A percentile compares a stretch with the other conserved stretches of the same genome.
Evolutionary conservation across 345 rosid species (phyloP).

Genomic region (Diplotaxis tenuifolia): DNA sequence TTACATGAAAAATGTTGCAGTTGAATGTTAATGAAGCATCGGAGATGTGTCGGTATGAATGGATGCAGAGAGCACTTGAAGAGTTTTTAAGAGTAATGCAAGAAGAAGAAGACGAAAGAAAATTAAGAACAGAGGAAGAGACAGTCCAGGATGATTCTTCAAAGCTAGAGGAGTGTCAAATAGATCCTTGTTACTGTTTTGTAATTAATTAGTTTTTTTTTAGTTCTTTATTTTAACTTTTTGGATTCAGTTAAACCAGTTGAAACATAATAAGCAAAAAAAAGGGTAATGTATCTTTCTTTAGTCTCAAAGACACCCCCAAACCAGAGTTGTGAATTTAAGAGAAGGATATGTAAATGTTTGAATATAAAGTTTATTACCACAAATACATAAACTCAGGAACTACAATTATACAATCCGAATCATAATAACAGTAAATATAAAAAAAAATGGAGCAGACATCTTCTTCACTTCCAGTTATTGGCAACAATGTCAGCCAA

Average conservation of each 20-base stretch:
- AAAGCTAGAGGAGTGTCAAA: constrained; percentile 22
- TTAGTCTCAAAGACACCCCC: constrained; percentile 5
- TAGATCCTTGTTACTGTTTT: constrained; percentile 34
- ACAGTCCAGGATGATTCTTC: constrained; percentile 33
- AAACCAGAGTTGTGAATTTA: neutral
- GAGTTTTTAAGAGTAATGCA: constrained; percentile 43
- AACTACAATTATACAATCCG: constrained; percentile 36
- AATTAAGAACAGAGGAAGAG: constrained; percentile 34
- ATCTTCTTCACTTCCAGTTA: constrained; percentile 64
- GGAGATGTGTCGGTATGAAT: constrained; percentile 68
- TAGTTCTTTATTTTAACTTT: neutral
- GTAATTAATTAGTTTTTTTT: constrained; percentile 24
- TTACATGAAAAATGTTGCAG: constrained; percentile 37
- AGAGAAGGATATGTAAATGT: constrained; percentile 16
- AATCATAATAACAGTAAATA: constrained; percentile 20
- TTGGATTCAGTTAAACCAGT: constrained; percentile 19
- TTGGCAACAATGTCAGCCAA: constrained; percentile 94
- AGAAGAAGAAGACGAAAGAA: constrained; percentile 14
- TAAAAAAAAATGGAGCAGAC: constrained; percentile 18
- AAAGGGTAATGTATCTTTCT: neutral
- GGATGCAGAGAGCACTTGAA: constrained; percentile 76
- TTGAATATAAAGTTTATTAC: constrained; percentile 32
- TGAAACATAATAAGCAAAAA: constrained; percentile 12
- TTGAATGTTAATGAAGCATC: constrained; percentile 55
- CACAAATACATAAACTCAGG: constrained; percentile 31